Evolutionary conservation across 495 filamentous ascomycete species (phyloP).

Genomic region (Neurospora africana): DNA sequence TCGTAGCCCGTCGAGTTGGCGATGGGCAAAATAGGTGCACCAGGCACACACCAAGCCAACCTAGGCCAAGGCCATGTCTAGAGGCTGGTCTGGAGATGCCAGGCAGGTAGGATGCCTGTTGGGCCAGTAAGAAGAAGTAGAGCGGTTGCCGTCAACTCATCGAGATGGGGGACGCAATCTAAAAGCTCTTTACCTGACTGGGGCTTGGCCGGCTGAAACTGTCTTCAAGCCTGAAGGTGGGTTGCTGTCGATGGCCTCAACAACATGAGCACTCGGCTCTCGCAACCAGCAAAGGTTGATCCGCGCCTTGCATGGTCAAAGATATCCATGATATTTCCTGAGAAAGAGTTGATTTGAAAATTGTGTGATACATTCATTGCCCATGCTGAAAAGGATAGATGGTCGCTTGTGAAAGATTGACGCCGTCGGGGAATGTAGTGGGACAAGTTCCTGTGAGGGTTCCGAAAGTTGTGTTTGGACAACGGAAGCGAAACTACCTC

Average conservation of each 20-base stretch:
- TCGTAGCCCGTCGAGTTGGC: constrained; percentile 17
- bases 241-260: constrained; percentile 39
- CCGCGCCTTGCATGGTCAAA: too few relatives aligned
- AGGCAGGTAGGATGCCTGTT: constrained; percentile 7
- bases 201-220: constrained; percentile 18
- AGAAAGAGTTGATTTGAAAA: too few relatives aligned
- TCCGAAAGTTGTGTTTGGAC: background rate
- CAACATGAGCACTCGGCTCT: constrained; percentile 38
- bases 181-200: constrained; percentile 17
- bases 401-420: background rate
- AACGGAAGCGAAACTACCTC: background rate
- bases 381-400: too few relatives aligned
- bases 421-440: background rate
- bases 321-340: constrained; percentile 35
- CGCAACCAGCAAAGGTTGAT: constrained; percentile 28
- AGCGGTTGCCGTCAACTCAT: constrained; percentile 28
- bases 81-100: background rate
- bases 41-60: constrained; percentile 3
- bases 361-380: too few relatives aligned
- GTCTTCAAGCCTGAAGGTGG: constrained; percentile 2
- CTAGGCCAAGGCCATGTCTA: constrained; percentile 8
- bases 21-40: constrained; percentile 18
- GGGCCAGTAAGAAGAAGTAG: constrained; percentile 10
- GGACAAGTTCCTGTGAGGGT: background rate
- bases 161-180: constrained; percentile 24